Base-by-base conservation (phyloP, 345 rosid genomes). In the Aegle marmelos region DNA sequence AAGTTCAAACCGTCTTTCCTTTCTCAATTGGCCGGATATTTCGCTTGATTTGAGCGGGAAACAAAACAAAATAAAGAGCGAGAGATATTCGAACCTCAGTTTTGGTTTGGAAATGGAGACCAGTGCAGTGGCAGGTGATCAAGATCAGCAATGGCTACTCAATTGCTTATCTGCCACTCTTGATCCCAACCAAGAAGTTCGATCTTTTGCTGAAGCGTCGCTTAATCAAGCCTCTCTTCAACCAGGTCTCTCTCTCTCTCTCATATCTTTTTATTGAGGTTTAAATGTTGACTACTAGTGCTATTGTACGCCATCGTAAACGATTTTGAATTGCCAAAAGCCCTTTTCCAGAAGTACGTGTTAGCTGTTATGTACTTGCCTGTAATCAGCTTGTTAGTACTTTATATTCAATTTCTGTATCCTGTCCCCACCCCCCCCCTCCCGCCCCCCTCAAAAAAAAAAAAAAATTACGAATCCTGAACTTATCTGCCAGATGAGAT, bases 111-210 rank as follows among this genome's bases (percentile, higher is more conserved):
- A 63, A 61, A 79, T 84, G 87, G 85, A 78, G 25, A 79, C 70
- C 50, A 22, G 48, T 75, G 70, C 41, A 19, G 71, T 80, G 75
- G 82, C 72, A 53, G 83, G 87, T 39, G 95, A 92, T 86, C 87
- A 87, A 81, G 97, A 93, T 81, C 97, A 92, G 84, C 94, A 93
- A 67, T 95, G 99, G 99, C 89, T 95, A 9, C 87, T 91, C 60
- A 91, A 88, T 73, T 93, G 97, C 88, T 86, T 95, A 80, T 84
- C 91, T 72, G 96, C 98, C 50, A 92, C 94, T 56, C 94, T 95
- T 25, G 98, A 95, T 81, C 97, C 93, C 74, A 88, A 84, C 85
- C 93, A 87, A 73, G 91, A 88, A 71, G 89, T 91, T 83, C 96
- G 98, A 68, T 91, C 97, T 53, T 95, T 90, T 83, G 93, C 98